phyloP scores from a whole-genome alignment of 768 basidiomycete species.

The Collybiopsis confluens region DNA sequence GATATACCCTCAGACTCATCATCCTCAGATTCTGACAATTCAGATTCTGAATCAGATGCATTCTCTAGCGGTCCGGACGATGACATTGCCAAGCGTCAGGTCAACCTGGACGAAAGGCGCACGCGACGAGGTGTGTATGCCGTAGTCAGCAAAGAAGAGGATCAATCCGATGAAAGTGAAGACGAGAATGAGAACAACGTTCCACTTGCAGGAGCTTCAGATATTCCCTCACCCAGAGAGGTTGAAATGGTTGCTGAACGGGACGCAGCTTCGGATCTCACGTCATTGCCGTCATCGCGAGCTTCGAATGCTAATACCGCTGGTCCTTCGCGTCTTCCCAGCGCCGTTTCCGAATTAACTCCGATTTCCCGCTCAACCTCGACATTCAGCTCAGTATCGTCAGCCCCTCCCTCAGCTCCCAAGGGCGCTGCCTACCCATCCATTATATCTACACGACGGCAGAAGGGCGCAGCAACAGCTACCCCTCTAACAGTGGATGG shows the following conservation, averaged over 20 bases:
- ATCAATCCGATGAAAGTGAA: slow-evolving; percentile 58
- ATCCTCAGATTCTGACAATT: slow-evolving; percentile 43
- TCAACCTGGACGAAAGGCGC: slow-evolving; percentile 75
- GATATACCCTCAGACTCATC: slow-evolving; percentile 44
- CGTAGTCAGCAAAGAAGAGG: slow-evolving; percentile 53
- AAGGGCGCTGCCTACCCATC: slow-evolving; percentile 44
- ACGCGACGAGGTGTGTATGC: slow-evolving; percentile 83
- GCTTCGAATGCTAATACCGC: slow-evolving; percentile 23
- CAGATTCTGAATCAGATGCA: slow-evolving; percentile 31
- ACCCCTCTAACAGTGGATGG: slow-evolving; percentile 40
- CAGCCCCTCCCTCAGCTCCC: slow-evolving; percentile 26
- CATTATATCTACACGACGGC: slow-evolving; percentile 57
- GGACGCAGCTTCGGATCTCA: slow-evolving; percentile 43
- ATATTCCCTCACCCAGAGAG: slow-evolving; percentile 45
- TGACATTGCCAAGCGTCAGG: slow-evolving; percentile 25
- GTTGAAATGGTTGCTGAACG: slow-evolving; percentile 49
- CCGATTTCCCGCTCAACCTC: slow-evolving; percentile 30
- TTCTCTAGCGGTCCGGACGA: slow-evolving; percentile 24
- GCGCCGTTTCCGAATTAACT: slow-evolving; percentile 4
- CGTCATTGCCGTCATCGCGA: slow-evolving; percentile 37
- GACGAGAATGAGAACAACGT: slow-evolving; percentile 43
- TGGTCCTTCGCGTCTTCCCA: slow-evolving; percentile 1
- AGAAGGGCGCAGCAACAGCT: slow-evolving; percentile 28
- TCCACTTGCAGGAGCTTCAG: slow-evolving; percentile 42
- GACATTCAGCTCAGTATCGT: slow-evolving; percentile 39